Conservation (phyloP, 495 filamentous ascomycete genomes). For the Penicillium daleae region DNA sequence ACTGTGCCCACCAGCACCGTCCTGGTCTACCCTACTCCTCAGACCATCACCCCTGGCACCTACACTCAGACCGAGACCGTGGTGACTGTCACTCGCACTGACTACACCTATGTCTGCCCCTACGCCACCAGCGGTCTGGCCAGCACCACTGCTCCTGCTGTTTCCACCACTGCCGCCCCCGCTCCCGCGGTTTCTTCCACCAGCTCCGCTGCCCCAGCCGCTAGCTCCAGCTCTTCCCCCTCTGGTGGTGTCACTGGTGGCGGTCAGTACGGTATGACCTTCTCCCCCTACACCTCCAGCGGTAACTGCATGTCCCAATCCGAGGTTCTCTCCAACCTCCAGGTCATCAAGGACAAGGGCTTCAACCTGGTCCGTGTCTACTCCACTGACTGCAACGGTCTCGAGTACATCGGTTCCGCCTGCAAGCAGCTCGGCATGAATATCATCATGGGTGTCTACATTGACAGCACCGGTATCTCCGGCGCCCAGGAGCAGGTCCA, state of each 20-base stretch:
- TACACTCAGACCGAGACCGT: slow-evolving; percentile 71
- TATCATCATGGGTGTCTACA: slow-evolving; percentile 85
- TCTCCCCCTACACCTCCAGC: slow-evolving; percentile 73
- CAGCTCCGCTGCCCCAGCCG: slow-evolving; percentile 21
- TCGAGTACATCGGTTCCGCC: slow-evolving; percentile 72
- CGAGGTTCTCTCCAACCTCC: slow-evolving; percentile 67
- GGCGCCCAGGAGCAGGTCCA: slow-evolving; percentile 67
- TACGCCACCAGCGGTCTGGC: slow-evolving; percentile 48
- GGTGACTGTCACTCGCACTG: slow-evolving; percentile 70
- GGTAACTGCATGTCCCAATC: slow-evolving; percentile 68
- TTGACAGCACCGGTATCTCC: slow-evolving; percentile 65
- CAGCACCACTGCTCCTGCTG: slow-evolving; percentile 27
- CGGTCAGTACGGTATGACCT: slow-evolving; percentile 84
- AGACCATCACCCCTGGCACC: slow-evolving; percentile 68
- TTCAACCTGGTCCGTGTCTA: slow-evolving; percentile 87
- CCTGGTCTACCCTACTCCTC: slow-evolving; percentile 67
- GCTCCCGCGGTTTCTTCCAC: slow-evolving; percentile 19
- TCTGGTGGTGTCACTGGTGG: slow-evolving; percentile 39
- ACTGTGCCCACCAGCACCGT: slow-evolving; percentile 56
- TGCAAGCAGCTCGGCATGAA: slow-evolving; percentile 64
- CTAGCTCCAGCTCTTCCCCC: slow-evolving; percentile 21
- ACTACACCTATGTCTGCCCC: slow-evolving; percentile 74
- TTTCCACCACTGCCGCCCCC: slow-evolving; percentile 20
- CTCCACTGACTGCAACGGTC: slow-evolving; percentile 85
- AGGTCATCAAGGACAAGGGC: slow-evolving; percentile 68